Evolutionary conservation across 805 yeast genomes (phyloP), one percentile per base, ranked within the genome.

Genomic region (Lipomyces orientalis): DNA sequence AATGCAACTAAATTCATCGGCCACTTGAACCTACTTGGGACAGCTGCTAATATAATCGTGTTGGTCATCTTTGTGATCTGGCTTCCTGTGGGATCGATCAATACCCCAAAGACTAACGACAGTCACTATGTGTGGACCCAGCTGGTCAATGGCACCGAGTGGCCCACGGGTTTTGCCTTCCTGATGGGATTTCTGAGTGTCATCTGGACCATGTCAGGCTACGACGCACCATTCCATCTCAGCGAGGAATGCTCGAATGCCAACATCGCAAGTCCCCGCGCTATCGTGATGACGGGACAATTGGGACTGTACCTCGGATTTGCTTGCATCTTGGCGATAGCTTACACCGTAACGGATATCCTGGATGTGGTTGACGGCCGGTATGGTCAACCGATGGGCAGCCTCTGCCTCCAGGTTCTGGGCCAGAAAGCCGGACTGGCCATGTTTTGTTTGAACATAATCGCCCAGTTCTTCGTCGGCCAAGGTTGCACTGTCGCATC

Each of bases 221-320:
- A 25, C 3, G 29, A 25, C 29, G 29, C 29, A 25, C 29, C 29
- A 25, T 25, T 25, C 29, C 29, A 25, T 25, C 29, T 25, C 2
- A 25, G 29, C 29, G 29, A 25, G 29, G 29, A 25, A 25, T 25
- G 29, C 29, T 25, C 29, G 2, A 25, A 25, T 25, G 43, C 43
- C 43, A 37, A 37, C 43, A 37, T 37, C 43, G 43, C 43, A 37
- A 37, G 43, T 37, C 43, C 43, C 43, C 43, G 43, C 43, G 43
- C 43, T 37, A 37, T 37, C 43, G 2, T 37, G 43, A 37, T 37
- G 43, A 37, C 43, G 43, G 43, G 43, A 37, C 43, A 37, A 6
- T 37, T 37, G 43, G 43, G 43, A 10, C 14, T 37, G 43, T 37
- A 37, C 43, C 43, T 37, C 43, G 43, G 43, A 37, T 37, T 37